A percentile compares a stretch with the other conserved stretches of the same genome.
These are phyloP conservation scores for Quercus lobata DNA, from an alignment of 331 rosid genomes.

Conservation along the genomic window DNA sequence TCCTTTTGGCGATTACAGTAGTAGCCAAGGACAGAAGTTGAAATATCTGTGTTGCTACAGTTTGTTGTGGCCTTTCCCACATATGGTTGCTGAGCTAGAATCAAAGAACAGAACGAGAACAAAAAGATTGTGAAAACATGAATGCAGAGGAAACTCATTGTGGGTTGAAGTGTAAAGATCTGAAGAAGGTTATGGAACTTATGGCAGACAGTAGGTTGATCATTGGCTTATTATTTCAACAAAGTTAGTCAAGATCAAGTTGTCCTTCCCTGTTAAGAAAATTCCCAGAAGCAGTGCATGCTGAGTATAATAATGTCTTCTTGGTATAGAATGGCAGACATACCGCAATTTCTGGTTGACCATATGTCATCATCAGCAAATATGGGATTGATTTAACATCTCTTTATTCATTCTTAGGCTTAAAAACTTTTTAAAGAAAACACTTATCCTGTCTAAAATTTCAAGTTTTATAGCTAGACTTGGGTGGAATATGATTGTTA, in stretches of 20 bases:
- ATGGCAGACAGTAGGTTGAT: neutral
- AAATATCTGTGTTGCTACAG: slow-evolving; percentile 32
- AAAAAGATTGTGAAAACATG: slow-evolving; percentile 17
- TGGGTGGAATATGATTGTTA: neutral
- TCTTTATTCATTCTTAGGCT: too few relatives aligned
- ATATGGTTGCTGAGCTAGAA: slow-evolving; percentile 70
- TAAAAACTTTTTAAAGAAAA: too few relatives aligned
- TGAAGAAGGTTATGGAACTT: neutral
- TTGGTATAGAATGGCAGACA: neutral
- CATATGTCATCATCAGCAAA: too few relatives aligned
- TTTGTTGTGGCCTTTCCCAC: slow-evolving; percentile 42
- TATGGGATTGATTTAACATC: too few relatives aligned
- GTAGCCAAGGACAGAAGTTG: slow-evolving; percentile 61
- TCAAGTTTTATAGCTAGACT: neutral
- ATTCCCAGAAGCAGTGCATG: neutral
- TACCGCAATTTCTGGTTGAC: neutral
- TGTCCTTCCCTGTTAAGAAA: neutral
- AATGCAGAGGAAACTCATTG: slow-evolving; percentile 38
- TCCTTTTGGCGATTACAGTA: slow-evolving; percentile 39
- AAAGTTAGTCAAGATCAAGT: neutral
- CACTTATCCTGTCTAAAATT: neutral
- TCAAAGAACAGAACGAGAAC: slow-evolving; percentile 20
- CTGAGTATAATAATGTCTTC: neutral
- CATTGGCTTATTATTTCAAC: neutral
- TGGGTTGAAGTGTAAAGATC: neutral